Conservation (phyloP, 495 filamentous ascomycete species). For the Trypethelium eluteriae region DNA sequence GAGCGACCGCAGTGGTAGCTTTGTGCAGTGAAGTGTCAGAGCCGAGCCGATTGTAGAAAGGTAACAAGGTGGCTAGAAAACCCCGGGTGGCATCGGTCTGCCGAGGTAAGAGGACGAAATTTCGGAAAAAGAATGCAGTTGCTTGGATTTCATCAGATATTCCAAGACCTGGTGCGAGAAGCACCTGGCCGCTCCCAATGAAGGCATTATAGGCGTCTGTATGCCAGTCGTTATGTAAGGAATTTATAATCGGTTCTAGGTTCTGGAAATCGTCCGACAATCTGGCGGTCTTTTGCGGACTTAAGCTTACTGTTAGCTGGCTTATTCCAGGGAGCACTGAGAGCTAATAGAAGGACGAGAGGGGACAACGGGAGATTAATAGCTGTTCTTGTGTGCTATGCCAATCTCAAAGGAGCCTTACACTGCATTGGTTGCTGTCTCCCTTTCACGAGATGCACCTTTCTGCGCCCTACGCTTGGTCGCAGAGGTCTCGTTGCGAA, state of each 20-base stretch:
- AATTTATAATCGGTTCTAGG: background rate
- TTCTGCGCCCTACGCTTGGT: conserved; percentile 25
- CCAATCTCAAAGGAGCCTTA: background rate
- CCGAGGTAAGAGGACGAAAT: conserved; percentile 30
- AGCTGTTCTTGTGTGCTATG: background rate
- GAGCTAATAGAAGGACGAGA: background rate
- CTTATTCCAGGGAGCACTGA: background rate
- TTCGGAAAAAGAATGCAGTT: conserved; percentile 31
- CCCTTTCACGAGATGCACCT: conserved; percentile 12
- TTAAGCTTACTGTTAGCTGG: background rate
- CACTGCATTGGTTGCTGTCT: conserved; percentile 4
- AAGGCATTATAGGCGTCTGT: conserved; percentile 20
- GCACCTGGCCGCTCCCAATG: background rate
- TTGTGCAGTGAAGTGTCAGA: conserved; percentile 28
- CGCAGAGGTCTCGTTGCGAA: conserved; percentile 31
- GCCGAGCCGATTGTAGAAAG: conserved; percentile 25
- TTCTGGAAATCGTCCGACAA: background rate
- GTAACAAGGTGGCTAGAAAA: conserved; percentile 27
- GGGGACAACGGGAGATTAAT: background rate
- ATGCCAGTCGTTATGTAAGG: conserved; percentile 1
- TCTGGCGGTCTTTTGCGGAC: background rate
- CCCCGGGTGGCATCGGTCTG: conserved; percentile 28
- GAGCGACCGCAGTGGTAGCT: conserved; percentile 30
- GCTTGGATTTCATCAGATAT: conserved; percentile 25
- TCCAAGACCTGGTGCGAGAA: conserved; percentile 17